A percentile compares a stretch with the other conserved stretches of the same genome.
phyloP scores from a whole-genome alignment of 805 yeast genomes.

The Schizosaccharomyces octosporus region DNA sequence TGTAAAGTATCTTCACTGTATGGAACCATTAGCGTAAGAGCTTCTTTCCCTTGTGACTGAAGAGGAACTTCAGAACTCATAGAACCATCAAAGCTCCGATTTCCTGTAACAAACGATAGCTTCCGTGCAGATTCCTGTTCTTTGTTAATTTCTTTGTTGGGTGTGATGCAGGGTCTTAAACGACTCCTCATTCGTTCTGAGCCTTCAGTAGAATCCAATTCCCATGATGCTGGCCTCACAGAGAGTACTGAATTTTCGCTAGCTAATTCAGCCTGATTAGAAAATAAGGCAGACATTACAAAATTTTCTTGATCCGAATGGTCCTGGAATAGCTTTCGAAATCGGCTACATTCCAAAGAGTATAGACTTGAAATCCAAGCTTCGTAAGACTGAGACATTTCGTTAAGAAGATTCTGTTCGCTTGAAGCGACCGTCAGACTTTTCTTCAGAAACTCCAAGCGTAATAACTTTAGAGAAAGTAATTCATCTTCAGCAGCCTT shows the following conservation, averaged over 20 bases:
- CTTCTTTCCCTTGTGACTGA: constrained; percentile 1
- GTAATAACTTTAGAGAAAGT: not conserved
- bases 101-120: not conserved
- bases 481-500: not conserved
- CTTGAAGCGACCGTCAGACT: not conserved
- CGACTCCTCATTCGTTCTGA: constrained; percentile 40
- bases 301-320: constrained; percentile 32
- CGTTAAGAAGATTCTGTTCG: not conserved
- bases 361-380: constrained; percentile 10
- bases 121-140: no score
- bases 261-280: constrained; percentile 20
- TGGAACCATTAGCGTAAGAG: not conserved
- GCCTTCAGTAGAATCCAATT: constrained; percentile 46
- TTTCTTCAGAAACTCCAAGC: not conserved
- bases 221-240: constrained; percentile 16
- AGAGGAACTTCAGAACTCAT: not conserved
- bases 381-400: not conserved
- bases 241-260: constrained; percentile 5
- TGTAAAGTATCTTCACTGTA: not conserved
- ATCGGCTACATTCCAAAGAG: constrained; percentile 17
- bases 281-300: constrained; percentile 25
- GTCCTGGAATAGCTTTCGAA: constrained; percentile 36
- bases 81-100: not conserved
- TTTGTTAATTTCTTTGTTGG: constrained; percentile 18
- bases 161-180: constrained; percentile 11